Evolutionary conservation across 371 early-diverging fungal genomes (phyloP).

Genomic region (Circinella minor): DNA sequence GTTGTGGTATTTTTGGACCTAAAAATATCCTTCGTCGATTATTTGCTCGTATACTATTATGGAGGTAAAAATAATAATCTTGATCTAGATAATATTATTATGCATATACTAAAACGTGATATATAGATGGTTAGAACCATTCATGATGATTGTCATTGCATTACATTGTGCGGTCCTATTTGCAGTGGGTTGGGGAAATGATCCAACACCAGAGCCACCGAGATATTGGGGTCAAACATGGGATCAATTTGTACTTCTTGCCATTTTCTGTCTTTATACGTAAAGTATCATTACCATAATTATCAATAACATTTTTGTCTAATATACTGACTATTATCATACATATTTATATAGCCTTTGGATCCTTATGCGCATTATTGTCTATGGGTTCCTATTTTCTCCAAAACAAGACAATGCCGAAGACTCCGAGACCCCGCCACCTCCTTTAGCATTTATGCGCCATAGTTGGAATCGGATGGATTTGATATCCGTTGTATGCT

Average conservation of each 20-base stretch:
- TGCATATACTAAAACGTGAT: not conserved
- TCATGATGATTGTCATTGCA: conserved; percentile 56
- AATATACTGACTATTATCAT: not conserved
- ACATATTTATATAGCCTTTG: conserved; percentile 4
- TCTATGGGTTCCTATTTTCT: conserved; percentile 59
- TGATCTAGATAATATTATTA: not conserved
- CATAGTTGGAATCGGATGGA: conserved; percentile 76
- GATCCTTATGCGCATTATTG: conserved; percentile 50
- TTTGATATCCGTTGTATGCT: conserved; percentile 59
- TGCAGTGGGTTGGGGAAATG: conserved; percentile 47
- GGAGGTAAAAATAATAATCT: conserved; percentile 30
- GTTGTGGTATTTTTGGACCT: conserved; percentile 32
- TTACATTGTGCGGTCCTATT: conserved; percentile 53
- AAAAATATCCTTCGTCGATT: conserved; percentile 29
- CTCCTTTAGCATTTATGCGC: conserved; percentile 58
- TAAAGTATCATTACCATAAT: conserved; percentile 5
- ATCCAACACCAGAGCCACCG: conserved; percentile 36
- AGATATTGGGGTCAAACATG: conserved; percentile 55
- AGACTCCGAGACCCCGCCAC: conserved; percentile 14
- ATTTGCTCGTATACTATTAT: conserved; percentile 30
- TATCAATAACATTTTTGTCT: conserved; percentile 20
- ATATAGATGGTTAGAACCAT: conserved; percentile 61
- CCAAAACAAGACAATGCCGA: conserved; percentile 19
- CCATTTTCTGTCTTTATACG: conserved; percentile 64
- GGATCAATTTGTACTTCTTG: conserved; percentile 60